Conservation (phyloP, 2,329 filamentous ascomycete species). For the Clonostachys solani region DNA sequence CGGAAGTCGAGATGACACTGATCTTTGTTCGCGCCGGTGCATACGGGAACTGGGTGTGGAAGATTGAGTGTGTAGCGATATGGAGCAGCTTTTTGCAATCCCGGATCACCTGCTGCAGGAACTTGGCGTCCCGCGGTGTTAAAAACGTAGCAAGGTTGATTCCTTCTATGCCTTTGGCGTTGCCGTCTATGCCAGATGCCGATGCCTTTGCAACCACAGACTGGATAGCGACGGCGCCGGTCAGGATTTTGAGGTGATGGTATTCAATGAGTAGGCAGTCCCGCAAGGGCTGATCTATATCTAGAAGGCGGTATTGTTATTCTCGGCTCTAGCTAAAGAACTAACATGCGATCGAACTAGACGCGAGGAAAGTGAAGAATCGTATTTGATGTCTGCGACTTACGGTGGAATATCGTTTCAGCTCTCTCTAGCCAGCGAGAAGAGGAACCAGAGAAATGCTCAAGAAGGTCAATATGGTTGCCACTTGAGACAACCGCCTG, state of each 20-base stretch:
- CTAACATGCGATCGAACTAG: too few relatives aligned
- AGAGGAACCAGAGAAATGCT: too few relatives aligned
- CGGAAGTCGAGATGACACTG: conserved; percentile 11
- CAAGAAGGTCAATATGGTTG: too few relatives aligned
- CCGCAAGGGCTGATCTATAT: too few relatives aligned
- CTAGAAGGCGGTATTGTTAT: background rate
- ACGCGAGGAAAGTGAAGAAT: too few relatives aligned
- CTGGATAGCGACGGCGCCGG: conserved; percentile 10
- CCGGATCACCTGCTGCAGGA: conserved; percentile 10
- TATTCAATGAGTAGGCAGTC: conserved; percentile 6
- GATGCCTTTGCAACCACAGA: conserved; percentile 10
- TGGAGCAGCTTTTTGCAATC: conserved; percentile 8
- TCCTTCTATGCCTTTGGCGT: too few relatives aligned
- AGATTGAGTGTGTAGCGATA: conserved; percentile 8
- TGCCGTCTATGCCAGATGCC: too few relatives aligned
- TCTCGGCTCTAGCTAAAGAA: too few relatives aligned
- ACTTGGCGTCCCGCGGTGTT: conserved; percentile 6
- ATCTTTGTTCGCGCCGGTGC: conserved; percentile 10
- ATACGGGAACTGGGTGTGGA: conserved; percentile 6
- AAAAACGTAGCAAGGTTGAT: background rate
- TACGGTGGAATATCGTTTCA: too few relatives aligned
- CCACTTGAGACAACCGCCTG: too few relatives aligned
- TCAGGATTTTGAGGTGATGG: conserved; percentile 13
- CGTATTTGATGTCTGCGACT: too few relatives aligned
- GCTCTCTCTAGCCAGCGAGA: too few relatives aligned